Conservation (phyloP, 495 filamentous ascomycete genomes). For the Lophium mytilinum region DNA sequence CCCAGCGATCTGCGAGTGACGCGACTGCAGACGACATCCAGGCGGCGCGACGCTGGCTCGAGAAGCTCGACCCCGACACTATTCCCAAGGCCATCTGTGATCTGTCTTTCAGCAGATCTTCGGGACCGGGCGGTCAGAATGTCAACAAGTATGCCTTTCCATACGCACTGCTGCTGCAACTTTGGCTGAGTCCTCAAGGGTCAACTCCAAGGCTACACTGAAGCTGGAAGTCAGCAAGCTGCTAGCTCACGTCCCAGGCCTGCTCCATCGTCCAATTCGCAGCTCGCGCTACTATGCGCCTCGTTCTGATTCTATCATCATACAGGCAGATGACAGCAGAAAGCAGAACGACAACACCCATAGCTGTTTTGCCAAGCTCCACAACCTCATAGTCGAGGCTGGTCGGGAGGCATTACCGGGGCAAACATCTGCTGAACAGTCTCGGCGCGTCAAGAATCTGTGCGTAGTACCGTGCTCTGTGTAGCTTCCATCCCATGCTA, state of each 20-base stretch:
- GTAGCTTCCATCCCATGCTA: neutral
- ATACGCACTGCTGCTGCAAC: neutral
- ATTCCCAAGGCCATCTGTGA: conserved; percentile 60
- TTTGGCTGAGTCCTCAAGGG: conserved; percentile 44
- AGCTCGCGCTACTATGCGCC: conserved; percentile 62
- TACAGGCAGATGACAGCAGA: conserved; percentile 60
- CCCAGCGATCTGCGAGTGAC: neutral
- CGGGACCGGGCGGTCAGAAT: conserved; percentile 90
- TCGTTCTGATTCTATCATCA: conserved; percentile 53
- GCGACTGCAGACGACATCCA: conserved; percentile 50
- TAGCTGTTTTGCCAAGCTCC: conserved; percentile 55
- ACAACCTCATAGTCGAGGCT: conserved; percentile 47
- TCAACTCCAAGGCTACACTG: conserved; percentile 85
- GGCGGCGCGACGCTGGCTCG: conserved; percentile 69
- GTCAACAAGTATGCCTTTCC: conserved; percentile 74
- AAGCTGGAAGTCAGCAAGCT: conserved; percentile 53
- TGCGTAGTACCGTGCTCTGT: conserved; percentile 38
- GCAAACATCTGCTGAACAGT: conserved; percentile 54
- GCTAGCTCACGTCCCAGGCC: conserved; percentile 53
- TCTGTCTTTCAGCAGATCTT: conserved; percentile 73
- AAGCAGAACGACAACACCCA: conserved; percentile 59
- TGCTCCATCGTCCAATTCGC: conserved; percentile 56
- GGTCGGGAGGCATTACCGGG: conserved; percentile 52
- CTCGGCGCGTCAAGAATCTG: conserved; percentile 52
- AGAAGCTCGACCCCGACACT: conserved; percentile 49